Evolutionary conservation across 2,329 filamentous ascomycete species (phyloP).

Genomic region (Scedosporium dehoogii): DNA sequence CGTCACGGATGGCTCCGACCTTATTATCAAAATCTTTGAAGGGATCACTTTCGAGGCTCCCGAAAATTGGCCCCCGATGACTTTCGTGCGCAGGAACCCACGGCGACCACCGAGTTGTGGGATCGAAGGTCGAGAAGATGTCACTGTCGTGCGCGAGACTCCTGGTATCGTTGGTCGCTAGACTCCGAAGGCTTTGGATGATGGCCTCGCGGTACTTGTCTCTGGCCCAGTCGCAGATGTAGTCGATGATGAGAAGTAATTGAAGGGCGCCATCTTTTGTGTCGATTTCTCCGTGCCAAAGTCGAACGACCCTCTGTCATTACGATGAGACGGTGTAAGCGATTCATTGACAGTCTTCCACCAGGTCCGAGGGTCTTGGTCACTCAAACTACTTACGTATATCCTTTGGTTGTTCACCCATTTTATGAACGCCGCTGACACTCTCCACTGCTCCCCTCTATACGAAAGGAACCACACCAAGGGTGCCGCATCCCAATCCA

Average conservation of each 20-base stretch:
- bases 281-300: slow-evolving; percentile 10
- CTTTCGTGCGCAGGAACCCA: not conserved
- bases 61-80: not conserved
- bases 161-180: not conserved
- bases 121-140: not conserved
- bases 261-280: slow-evolving; percentile 11
- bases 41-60: not conserved
- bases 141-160: not conserved
- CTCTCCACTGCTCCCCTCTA: slow-evolving; percentile 1
- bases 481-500: slow-evolving; percentile 1
- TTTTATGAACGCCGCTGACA: not conserved
- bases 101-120: not conserved
- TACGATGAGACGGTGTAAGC: not conserved
- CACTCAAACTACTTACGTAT: not conserved
- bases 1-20: not conserved
- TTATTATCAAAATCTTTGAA: not conserved
- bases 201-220: slow-evolving; percentile 12
- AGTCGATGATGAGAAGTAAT: slow-evolving; percentile 14
- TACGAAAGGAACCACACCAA: slow-evolving; percentile 1
- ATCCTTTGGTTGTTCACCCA: not conserved
- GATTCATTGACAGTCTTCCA: not conserved
- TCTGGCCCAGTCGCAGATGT: slow-evolving; percentile 14
- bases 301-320: not conserved
- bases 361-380: not conserved
- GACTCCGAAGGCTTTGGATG: slow-evolving; percentile 5